Base-by-base conservation (phyloP, 495 filamentous ascomycete genomes). In the Parachaetomium inaequale region DNA sequence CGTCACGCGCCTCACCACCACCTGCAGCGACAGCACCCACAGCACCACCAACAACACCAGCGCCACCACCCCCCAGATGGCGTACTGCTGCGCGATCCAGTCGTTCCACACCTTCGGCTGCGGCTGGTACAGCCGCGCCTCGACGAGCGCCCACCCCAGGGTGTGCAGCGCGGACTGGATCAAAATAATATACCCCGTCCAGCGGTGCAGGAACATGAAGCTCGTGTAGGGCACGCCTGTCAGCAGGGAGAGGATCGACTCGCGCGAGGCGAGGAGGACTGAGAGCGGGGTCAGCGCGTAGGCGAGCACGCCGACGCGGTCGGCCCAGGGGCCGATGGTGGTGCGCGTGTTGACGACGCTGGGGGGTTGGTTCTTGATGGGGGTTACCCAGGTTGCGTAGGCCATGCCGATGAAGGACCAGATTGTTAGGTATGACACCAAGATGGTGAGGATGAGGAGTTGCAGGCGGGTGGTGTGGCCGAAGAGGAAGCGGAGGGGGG, bases 181-280 rank as follows among this genome's bases (percentile, higher is more conserved):
- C 51, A 86, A 78, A 63, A 88, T 87, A 61, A 88, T 81, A 45
- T 83, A 82, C 1, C 87, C 86, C 2, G 81, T 70, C 85, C 84
- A 87, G 28, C 84, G 81, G 66, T 88, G 86, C 26, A 90, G 74
- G 70, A 89, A 88, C 73, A 87, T 84, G 75, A 89, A 88, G 55
- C 79, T 80, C 59, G 88, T 84, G 64, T 89, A 88, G 0, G 87
- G 85, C 4, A 88, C 71, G 7, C 87, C 86, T 0, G 85, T 88
- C 47, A 87, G 59, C 29, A 87, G 60, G 1, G 79, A 83, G 4
- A 89, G 80, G 3, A 88, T 72, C 0, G 81, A 84, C 56, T 88
- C 86, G 6, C 85, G 78, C 52, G 74, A 84, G 34, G 79, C 80
- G 15, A 89, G 75, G 11, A 86, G 70, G 36, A 89, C 70, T 2